phyloP scores from a whole-genome alignment of 176 grass and related monocot genomes.

The Musa troglodytarum region DNA sequence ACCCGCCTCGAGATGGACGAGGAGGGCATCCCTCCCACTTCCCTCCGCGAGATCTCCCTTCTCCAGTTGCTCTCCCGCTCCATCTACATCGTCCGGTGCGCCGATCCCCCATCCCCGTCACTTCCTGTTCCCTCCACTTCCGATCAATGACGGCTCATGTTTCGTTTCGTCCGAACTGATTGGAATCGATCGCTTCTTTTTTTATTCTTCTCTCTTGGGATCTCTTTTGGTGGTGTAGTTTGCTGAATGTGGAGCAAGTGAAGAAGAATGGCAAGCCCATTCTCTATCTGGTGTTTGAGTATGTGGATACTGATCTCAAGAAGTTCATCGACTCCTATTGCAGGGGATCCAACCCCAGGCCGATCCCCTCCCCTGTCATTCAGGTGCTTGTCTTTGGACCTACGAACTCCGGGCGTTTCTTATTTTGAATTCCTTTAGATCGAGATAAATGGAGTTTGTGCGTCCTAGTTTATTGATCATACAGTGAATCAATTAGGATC shows the following conservation, averaged over 20 bases:
- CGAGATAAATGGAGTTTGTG: background rate
- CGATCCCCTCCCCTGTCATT: conserved; percentile 45
- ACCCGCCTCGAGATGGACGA: conserved; percentile 91
- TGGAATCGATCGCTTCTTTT: background rate
- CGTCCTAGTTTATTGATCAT: too few species aligned
- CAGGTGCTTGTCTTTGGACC: conserved; percentile 29
- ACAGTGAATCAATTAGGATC: too few species aligned
- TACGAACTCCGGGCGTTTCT: background rate
- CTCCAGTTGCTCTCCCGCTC: conserved; percentile 77
- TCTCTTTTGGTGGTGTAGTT: conserved; percentile 19
- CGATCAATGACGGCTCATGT: background rate
- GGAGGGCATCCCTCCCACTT: conserved; percentile 91
- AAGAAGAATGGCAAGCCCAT: conserved; percentile 60
- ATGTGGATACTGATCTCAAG: conserved; percentile 81
- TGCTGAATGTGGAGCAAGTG: conserved; percentile 72
- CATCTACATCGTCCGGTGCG: conserved; percentile 75
- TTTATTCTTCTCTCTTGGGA: background rate
- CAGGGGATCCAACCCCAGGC: conserved; percentile 35
- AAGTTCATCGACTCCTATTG: conserved; percentile 71
- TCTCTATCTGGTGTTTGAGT: conserved; percentile 93
- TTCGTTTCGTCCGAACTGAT: background rate
- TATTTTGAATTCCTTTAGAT: background rate
- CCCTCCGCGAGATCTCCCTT: conserved; percentile 85
- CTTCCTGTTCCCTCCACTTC: background rate
- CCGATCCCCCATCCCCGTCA: background rate